A percentile compares a stretch with the other conserved stretches of the same genome.
These are phyloP conservation scores for Apiotrichum gracile DNA, from an alignment of 1,284 basidiomycete species.

Conservation along the genomic window DNA sequence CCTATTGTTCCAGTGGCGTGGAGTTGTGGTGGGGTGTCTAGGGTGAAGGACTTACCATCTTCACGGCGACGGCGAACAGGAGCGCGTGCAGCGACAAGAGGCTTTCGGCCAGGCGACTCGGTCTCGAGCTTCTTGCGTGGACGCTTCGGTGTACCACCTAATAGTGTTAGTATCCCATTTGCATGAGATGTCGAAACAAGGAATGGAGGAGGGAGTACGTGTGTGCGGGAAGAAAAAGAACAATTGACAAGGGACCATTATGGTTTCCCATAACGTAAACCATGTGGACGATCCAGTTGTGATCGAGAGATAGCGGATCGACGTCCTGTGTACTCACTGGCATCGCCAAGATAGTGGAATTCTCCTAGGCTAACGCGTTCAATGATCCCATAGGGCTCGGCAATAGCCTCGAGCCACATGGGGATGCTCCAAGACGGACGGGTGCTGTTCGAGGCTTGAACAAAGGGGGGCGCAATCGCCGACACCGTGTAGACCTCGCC, in stretches of 20 bases:
- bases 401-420: slow-evolving; percentile 33
- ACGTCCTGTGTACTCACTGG: background rate
- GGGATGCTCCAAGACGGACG: slow-evolving; percentile 16
- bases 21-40: background rate
- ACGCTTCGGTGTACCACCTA: slow-evolving; percentile 4
- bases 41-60: slow-evolving; percentile 5
- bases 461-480: slow-evolving; percentile 1
- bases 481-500: slow-evolving; percentile 4
- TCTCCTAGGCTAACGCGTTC: slow-evolving; percentile 32
- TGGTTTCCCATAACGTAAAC: background rate
- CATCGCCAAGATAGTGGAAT: slow-evolving; percentile 19
- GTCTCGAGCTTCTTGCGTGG: slow-evolving; percentile 8
- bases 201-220: background rate
- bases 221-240: background rate
- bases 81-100: background rate
- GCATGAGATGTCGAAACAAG: background rate
- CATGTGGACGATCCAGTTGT: background rate
- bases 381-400: slow-evolving; percentile 24
- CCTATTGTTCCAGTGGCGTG: no score
- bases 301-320: background rate
- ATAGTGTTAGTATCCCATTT: background rate
- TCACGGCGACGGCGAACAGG: slow-evolving; percentile 2
- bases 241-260: background rate
- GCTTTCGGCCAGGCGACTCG: slow-evolving; percentile 6
- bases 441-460: background rate